Evolutionary conservation across 306 rosid genomes (phyloP).

Genomic region (Cucurbita pepo): DNA sequence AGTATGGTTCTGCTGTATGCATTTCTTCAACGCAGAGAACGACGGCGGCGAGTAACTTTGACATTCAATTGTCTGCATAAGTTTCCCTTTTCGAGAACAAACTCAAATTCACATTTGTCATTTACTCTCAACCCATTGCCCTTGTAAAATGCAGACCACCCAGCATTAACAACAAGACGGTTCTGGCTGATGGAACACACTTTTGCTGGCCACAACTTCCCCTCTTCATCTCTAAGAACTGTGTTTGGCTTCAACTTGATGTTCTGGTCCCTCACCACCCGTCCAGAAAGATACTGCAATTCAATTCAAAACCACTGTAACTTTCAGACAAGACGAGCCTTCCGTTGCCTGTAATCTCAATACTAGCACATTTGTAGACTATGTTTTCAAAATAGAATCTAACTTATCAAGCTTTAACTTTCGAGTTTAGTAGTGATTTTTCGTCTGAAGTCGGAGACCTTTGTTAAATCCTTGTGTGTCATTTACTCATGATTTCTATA

Average conservation of each 20-base stretch:
- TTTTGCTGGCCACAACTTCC: not conserved
- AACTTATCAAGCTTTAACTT: not conserved
- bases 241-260: not conserved
- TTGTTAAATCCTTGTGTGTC: not conserved
- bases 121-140: not conserved
- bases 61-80: not conserved
- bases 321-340: not conserved
- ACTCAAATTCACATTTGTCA: slow-evolving; percentile 4
- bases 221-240: slow-evolving; percentile 7
- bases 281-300: not conserved
- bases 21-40: not conserved
- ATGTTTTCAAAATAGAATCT: not conserved
- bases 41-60: not conserved
- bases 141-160: not conserved
- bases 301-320: not conserved
- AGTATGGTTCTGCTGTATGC: not conserved
- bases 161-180: not conserved
- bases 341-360: not conserved
- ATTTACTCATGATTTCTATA: not conserved
- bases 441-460: not conserved
- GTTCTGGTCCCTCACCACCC: not conserved
- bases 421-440: not conserved
- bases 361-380: not conserved
- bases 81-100: slow-evolving; percentile 1
- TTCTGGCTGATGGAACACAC: not conserved